Evolutionary conservation across 164 flowering plant species (phyloP).

Genomic region (Aristolochia contorta): DNA sequence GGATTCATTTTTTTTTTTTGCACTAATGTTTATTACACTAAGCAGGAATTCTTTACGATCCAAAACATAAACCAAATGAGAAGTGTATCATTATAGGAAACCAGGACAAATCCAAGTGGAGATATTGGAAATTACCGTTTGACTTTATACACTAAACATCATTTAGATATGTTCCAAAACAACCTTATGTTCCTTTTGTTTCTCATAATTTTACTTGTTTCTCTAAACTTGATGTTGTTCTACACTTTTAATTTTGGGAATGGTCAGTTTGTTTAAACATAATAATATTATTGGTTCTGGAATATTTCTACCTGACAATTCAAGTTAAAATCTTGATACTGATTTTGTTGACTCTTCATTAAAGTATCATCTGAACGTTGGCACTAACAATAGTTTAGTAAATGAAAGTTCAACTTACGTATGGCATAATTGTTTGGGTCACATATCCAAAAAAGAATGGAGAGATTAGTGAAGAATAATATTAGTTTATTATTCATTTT

Average conservation of each 20-base stretch:
- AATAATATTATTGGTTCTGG: background rate
- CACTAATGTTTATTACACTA: background rate
- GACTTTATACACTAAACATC: background rate
- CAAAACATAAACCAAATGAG: background rate
- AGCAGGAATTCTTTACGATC: slow-evolving; percentile 1
- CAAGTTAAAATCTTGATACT: background rate
- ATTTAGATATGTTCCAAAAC: background rate
- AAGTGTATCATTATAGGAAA: background rate
- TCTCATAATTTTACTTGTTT: background rate
- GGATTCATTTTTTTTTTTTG: too few relatives aligned
- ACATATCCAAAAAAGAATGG: slow-evolving; percentile 3
- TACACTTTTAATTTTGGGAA: background rate
- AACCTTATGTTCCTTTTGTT: background rate
- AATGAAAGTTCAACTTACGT: background rate
- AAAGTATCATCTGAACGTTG: background rate
- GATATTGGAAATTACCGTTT: too few relatives aligned
- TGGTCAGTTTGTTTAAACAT: background rate
- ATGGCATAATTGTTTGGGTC: background rate
- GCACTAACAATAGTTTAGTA: background rate
- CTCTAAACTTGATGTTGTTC: background rate
- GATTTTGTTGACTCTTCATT: background rate
- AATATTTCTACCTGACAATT: background rate
- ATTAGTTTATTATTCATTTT: too few relatives aligned
- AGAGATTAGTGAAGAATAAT: background rate
- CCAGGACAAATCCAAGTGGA: too few relatives aligned